These are phyloP conservation scores for Biscogniauxia sp. DNA, from an alignment of 2,329 filamentous ascomycete species.

Conservation along the genomic window DNA sequence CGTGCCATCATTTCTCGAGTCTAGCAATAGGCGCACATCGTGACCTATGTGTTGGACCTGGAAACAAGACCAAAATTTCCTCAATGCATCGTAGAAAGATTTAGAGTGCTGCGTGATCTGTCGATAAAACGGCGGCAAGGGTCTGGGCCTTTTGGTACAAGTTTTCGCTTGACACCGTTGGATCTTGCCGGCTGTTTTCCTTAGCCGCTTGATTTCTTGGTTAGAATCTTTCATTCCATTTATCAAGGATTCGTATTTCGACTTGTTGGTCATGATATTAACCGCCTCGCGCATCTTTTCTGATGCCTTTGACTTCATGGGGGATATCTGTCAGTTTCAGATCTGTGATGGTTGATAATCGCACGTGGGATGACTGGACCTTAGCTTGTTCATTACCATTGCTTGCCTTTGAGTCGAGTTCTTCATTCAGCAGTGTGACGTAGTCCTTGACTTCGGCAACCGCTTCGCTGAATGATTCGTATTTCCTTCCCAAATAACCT, in stretches of 20 bases:
- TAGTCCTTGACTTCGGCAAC: slow-evolving; percentile 7
- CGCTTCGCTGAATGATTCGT: slow-evolving; percentile 6
- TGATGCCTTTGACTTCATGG: slow-evolving; percentile 1
- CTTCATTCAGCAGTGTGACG: neutral
- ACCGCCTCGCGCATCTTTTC: slow-evolving; percentile 6
- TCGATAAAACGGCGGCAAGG: slow-evolving; percentile 5
- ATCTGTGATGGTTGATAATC: too few relatives aligned
- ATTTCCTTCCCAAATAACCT: slow-evolving; percentile 10
- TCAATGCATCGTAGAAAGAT: slow-evolving; percentile 10
- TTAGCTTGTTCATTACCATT: too few relatives aligned
- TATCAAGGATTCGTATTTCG: slow-evolving; percentile 7
- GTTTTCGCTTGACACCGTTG: neutral
- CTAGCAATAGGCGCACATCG: slow-evolving; percentile 7
- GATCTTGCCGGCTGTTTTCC: slow-evolving; percentile 12
- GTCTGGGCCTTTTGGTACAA: neutral
- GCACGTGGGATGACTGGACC: too few relatives aligned
- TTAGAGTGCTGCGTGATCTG: slow-evolving; percentile 5
- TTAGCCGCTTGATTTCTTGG: slow-evolving; percentile 13
- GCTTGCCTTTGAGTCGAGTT: slow-evolving; percentile 1
- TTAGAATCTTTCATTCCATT: slow-evolving; percentile 11
- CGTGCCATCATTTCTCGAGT: slow-evolving; percentile 6
- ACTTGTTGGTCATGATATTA: slow-evolving; percentile 8
- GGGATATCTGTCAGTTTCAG: too few relatives aligned
- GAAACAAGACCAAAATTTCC: slow-evolving; percentile 11
- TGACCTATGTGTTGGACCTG: slow-evolving; percentile 11